Base-by-base conservation (phyloP, 306 rosid genomes). In the Glycine tomentella region DNA sequence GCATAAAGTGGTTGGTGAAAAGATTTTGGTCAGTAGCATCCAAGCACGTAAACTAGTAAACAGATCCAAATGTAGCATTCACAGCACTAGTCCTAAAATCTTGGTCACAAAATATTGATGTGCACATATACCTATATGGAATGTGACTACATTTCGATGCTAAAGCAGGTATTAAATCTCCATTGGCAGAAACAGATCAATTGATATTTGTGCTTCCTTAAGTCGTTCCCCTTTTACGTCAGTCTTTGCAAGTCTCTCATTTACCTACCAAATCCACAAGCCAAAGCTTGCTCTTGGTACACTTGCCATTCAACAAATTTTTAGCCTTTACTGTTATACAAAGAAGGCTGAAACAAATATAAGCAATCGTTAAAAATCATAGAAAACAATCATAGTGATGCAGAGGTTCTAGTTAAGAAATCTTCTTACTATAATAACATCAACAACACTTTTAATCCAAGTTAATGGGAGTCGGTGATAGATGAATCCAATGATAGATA, bases 271-370 rank as follows among this genome's bases (percentile, higher is more conserved):
- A 90, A 87, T 93, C 94, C 76, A 91, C 98, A 63, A 93, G 92
- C 93, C 98, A 93, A 62, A 93, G 98, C 89, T 89, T 93, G 93
- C 98, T 93, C 84, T 86, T 90, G 74, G 94, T 93, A 74, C 94
- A 86, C 77, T 90, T 97, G 0, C 93, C 92, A 77, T 51, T 93
- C 83, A 91, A 67, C 88, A 91, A 85, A 83, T 93, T 91, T 90
- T 93, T 93, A 44, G 97, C 79, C 78, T 70, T 93, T 64, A 93
- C 94, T 88, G 73, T 87, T 76, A 93, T 87, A 78, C 89, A 91
- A 55, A 93, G 93, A 92, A 91, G 84, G 89, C 97, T 93, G 88
- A 70, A 81, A 70, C 78, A 61, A 42, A 82, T 76, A 83, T 13
- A 74, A 51, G 36, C 52, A 5, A 80, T 72, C 15, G 55, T 51